Conservation (phyloP, 441 rosid genomes). For the Biscutella auriculata region DNA sequence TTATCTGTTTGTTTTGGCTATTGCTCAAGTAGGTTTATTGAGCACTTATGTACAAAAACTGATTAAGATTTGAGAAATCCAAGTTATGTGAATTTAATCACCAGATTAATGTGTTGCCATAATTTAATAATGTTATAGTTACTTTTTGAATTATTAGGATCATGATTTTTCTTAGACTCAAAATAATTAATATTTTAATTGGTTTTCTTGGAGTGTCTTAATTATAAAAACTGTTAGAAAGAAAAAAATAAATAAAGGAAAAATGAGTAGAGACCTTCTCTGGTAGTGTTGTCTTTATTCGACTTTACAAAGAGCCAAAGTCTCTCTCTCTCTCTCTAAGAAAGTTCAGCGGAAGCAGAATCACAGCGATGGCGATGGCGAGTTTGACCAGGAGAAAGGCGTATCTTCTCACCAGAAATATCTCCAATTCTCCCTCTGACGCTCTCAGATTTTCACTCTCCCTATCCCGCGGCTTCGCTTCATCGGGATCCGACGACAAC, state of each 20-base stretch:
- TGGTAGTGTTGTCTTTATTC: slow-evolving; percentile 11
- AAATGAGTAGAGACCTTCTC: neutral
- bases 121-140: too few species aligned
- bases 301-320: slow-evolving; percentile 14
- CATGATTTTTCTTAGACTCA: too few species aligned
- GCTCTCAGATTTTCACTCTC: slow-evolving; percentile 46
- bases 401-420: slow-evolving; percentile 38
- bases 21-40: neutral
- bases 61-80: neutral
- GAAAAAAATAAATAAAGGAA: neutral
- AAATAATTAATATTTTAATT: too few species aligned
- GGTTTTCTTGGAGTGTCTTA: neutral
- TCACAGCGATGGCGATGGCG: slow-evolving; percentile 62
- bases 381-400: slow-evolving; percentile 75
- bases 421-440: slow-evolving; percentile 31
- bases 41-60: slow-evolving; percentile 12
- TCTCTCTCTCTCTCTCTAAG: slow-evolving; percentile 5
- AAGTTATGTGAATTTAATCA: neutral
- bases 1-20: slow-evolving; percentile 12
- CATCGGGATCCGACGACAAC: slow-evolving; percentile 81
- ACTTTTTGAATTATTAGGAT: too few species aligned
- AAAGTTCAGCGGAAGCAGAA: slow-evolving; percentile 3
- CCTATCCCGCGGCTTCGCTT: slow-evolving; percentile 65
- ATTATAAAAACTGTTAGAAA: too few species aligned
- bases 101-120: too few species aligned